phyloP scores from a whole-genome alignment of 345 rosid species.

The Psidium friedrichsthalianum region DNA sequence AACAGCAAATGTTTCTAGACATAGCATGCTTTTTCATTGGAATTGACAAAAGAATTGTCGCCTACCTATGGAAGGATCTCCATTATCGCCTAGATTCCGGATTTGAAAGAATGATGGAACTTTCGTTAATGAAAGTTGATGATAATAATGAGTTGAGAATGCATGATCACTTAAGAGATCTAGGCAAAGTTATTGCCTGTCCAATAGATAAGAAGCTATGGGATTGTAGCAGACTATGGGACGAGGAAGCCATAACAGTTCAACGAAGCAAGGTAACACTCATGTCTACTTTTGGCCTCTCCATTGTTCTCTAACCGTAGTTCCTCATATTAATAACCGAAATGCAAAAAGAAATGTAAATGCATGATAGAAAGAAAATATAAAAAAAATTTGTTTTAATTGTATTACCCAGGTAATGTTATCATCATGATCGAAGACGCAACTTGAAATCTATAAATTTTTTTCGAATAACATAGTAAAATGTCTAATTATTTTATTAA shows the following conservation, averaged over 20 bases:
- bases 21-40: neutral
- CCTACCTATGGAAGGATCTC: neutral
- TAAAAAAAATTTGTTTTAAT: no score
- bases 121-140: neutral
- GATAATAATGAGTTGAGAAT: neutral
- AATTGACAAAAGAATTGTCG: neutral
- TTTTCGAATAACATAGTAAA: no score
- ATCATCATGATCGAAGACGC: no score
- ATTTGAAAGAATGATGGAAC: neutral
- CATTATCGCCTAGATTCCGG: fast-evolving
- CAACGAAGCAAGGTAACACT: neutral
- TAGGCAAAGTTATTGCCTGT: neutral
- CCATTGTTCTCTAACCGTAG: no score
- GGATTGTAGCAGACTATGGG: neutral
- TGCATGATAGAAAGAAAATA: no score
- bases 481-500: no score
- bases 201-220: neutral
- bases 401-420: no score
- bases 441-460: no score
- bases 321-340: neutral
- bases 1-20: neutral
- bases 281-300: neutral
- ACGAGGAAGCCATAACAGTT: neutral
- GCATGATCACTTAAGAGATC: neutral
- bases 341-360: no score